phyloP scores from a whole-genome alignment of 371 early-diverging fungal genomes.

The Entomophthora muscae region DNA sequence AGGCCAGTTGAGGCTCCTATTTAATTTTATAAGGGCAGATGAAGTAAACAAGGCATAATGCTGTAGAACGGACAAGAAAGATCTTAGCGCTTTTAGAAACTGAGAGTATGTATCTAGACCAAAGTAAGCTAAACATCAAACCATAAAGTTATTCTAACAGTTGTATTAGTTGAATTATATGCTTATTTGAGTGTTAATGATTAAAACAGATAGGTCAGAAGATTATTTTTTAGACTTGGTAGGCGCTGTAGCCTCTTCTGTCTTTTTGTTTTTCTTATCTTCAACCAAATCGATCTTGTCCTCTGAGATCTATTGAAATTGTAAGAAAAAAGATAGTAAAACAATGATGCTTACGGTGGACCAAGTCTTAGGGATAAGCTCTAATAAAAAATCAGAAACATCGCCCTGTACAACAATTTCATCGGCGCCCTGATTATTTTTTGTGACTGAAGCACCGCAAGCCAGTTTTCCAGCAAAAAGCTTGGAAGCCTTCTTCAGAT shows the following conservation, averaged over 20 bases:
- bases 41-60: too few relatives aligned
- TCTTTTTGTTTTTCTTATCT: slow-evolving; percentile 38
- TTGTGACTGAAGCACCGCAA: slow-evolving; percentile 82
- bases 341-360: slow-evolving; percentile 22
- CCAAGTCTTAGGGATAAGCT: slow-evolving; percentile 39
- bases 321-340: background rate
- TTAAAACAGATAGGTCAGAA: too few relatives aligned
- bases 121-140: too few relatives aligned
- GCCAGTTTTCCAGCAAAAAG: slow-evolving; percentile 82
- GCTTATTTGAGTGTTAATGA: too few relatives aligned
- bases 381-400: slow-evolving; percentile 63
- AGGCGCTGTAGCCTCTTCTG: background rate
- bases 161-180: too few relatives aligned
- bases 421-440: slow-evolving; percentile 73
- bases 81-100: too few relatives aligned
- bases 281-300: slow-evolving; percentile 43
- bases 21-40: too few relatives aligned
- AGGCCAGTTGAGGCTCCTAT: too few relatives aligned
- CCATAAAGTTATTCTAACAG: too few relatives aligned
- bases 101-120: too few relatives aligned
- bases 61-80: too few relatives aligned
- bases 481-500: slow-evolving; percentile 88
- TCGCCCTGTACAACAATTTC: slow-evolving; percentile 91
- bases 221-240: background rate
- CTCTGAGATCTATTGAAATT: slow-evolving; percentile 29